Evolutionary conservation across 371 early-diverging fungal genomes (phyloP).

Genomic region (Rhizopus arrhizus): DNA sequence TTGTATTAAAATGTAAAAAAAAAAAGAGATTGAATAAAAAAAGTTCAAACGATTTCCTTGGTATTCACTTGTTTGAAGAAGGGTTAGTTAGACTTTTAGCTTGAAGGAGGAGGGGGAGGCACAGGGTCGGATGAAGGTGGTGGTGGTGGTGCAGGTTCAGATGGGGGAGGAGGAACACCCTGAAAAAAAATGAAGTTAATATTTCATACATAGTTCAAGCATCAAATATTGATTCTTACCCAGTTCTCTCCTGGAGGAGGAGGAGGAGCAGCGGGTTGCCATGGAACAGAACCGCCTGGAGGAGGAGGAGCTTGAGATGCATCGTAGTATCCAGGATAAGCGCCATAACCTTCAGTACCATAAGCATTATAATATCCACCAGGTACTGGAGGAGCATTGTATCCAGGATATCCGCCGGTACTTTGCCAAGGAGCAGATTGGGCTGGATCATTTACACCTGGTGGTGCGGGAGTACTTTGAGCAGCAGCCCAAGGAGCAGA

Average conservation of each 20-base stretch:
- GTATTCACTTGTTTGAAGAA: not conserved
- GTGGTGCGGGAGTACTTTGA: conserved; percentile 13
- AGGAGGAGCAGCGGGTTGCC: conserved; percentile 33
- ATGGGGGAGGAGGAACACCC: conserved; percentile 39
- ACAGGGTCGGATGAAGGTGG: conserved; percentile 34
- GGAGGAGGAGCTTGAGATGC: conserved; percentile 38
- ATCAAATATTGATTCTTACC: conserved; percentile 13
- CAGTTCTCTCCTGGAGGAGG: conserved; percentile 28
- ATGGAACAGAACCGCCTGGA: conserved; percentile 27
- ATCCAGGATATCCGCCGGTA: conserved; percentile 20
- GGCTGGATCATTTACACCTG: conserved; percentile 10
- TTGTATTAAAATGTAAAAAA: too few species aligned
- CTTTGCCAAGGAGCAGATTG: conserved; percentile 42
- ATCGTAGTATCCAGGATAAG: conserved; percentile 30
- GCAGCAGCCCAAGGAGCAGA: conserved; percentile 24
- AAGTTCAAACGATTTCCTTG: not conserved
- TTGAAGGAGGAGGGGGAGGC: conserved; percentile 27
- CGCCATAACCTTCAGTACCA: conserved; percentile 30
- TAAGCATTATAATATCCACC: conserved; percentile 38
- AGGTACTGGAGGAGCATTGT: conserved; percentile 17
- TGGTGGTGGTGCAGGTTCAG: conserved; percentile 47
- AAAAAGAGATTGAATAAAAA: not conserved
- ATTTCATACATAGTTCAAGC: not conserved
- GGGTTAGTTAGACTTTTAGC: not conserved
- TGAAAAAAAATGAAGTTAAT: conserved; percentile 2